Evolutionary conservation across 345 rosid genomes (phyloP).

Genomic region (Citrus unshiu): DNA sequence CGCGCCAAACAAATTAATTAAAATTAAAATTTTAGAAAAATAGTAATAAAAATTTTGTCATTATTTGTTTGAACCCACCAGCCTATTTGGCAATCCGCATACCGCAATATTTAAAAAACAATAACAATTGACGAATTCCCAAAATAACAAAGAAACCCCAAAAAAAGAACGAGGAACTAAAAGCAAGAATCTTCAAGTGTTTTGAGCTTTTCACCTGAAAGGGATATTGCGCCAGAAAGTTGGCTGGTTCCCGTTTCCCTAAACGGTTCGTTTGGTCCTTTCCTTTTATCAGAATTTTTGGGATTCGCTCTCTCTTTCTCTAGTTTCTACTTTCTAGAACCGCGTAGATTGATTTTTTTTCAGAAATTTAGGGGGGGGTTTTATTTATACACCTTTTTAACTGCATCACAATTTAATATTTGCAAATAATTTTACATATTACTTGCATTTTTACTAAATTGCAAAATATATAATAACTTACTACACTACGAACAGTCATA

Average conservation of each 20-base stretch:
- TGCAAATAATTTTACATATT: background rate
- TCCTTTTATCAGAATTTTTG: background rate
- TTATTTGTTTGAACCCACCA: conserved; percentile 5
- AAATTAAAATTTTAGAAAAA: background rate
- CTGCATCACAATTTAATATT: background rate
- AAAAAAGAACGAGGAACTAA: conserved; percentile 7
- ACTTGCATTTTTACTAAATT: background rate
- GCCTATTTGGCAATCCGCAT: conserved; percentile 11
- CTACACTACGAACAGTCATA: background rate
- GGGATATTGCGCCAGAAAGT: background rate
- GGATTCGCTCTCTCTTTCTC: background rate
- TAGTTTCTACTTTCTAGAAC: background rate
- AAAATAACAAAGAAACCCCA: background rate
- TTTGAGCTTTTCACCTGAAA: conserved; percentile 4
- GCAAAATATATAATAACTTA: background rate
- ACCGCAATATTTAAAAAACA: background rate
- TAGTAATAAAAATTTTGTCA: background rate
- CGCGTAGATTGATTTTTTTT: conserved; percentile 11
- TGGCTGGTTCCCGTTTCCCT: background rate
- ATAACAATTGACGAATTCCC: background rate
- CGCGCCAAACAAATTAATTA: background rate
- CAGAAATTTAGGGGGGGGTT: conserved; percentile 9
- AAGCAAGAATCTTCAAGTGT: background rate
- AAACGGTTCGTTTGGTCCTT: conserved; percentile 9
- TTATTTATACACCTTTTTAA: background rate